Percentiles rank a stretch among this genome's conserved stretches.
These are phyloP conservation scores for Fraxinus sp. DNA, from an alignment of 305 asterid genomes.

Conservation along the genomic window DNA sequence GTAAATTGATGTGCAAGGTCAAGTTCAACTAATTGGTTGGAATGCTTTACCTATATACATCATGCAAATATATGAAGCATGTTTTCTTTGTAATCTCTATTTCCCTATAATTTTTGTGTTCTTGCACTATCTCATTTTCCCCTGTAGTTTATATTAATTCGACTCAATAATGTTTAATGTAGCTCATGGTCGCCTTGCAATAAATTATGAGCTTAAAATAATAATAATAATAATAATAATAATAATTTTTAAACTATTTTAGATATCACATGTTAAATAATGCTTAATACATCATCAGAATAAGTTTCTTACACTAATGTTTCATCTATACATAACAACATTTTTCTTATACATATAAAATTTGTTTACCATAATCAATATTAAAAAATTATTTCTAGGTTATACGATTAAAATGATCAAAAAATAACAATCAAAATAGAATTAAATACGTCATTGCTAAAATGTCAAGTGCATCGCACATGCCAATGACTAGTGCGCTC, in stretches of 20 bases:
- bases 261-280: not conserved
- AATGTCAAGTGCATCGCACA: no score
- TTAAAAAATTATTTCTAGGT: no score
- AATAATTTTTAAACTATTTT: no score
- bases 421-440: not conserved
- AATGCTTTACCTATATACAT: no score
- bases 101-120: not conserved
- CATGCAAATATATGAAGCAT: not conserved
- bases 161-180: not conserved
- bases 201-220: not conserved
- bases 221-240: no score
- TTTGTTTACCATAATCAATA: not conserved
- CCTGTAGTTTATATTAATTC: not conserved
- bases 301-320: not conserved
- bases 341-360: not conserved
- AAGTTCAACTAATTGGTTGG: no score
- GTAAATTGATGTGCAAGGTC: no score
- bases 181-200: not conserved
- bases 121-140: not conserved
- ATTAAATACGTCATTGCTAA: not conserved
- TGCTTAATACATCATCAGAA: not conserved
- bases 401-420: not conserved
- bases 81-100: not conserved
- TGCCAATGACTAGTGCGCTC: not conserved
- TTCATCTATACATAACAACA: not conserved